Evolutionary conservation across 2,329 filamentous ascomycete genomes (phyloP), one percentile per base, ranked within the genome.

Genomic region (Nemania sp.): DNA sequence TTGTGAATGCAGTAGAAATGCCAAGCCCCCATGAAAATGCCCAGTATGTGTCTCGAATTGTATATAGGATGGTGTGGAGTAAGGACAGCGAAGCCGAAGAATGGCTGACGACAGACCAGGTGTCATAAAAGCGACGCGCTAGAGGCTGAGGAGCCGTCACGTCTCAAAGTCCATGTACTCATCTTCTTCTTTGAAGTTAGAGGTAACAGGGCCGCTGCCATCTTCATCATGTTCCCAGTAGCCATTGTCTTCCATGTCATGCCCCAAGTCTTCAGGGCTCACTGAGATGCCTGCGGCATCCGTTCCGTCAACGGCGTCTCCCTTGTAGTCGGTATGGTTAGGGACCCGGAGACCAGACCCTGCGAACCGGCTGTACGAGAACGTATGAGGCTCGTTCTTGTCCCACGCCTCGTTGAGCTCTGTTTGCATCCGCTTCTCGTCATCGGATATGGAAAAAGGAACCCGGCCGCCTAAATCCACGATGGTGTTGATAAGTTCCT

Each of bases 351-450:
- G 82, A 12, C 93, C 92, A 48, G 86, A 91, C 30, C 93, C 93
- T 23, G 88, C 83, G 14, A 84, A 86, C 56, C 94, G 86, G 20
- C 91, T 89, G 75, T 99, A 99, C 11, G 83, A 82, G 70, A 96
- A 92, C n/a, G 80, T 86, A 28, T 80, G 80, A 6, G 81, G 76
- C 39, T 90, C 88, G 61, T 91, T 94, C 78, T 88, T 92, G 70
- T 88, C 80, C 68, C 97, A 83, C 15, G 93, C 89, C 66, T 96
- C 90, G 70, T 91, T 81, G 42, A 97, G 83, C 72, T 99, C 94
- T 1, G 89, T 91, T 60, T 92, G 90, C 94, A 99, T 97, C 36
- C 94, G 89, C 70, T 87, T 88, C 77, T 97, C 93, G 50, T 97
- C 94, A 61, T 99, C 94, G 2, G 86, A 91, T 61, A 89, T 79